Conservation (phyloP, 1,139 yeast genomes). For the Ogataea hybrid region DNA sequence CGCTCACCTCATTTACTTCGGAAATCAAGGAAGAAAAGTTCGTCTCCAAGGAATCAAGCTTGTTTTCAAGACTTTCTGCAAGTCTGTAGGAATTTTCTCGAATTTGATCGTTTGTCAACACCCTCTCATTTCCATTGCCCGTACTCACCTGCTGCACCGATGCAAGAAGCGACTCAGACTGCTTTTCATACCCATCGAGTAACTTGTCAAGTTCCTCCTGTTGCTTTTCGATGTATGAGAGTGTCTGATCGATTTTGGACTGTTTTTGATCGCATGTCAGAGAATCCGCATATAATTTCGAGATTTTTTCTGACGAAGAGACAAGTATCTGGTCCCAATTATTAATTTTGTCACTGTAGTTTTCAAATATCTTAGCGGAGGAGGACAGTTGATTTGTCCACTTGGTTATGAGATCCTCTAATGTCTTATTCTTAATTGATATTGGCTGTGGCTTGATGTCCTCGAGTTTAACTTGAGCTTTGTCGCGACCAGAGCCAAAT, state of each 20-base stretch:
- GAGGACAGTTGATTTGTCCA: slow-evolving; percentile 87
- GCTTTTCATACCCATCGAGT: slow-evolving; percentile 81
- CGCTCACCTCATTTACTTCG: slow-evolving; percentile 86
- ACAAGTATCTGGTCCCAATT: slow-evolving; percentile 86
- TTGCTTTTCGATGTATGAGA: slow-evolving; percentile 83
- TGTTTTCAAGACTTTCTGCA: slow-evolving; percentile 84
- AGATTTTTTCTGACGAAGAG: slow-evolving; percentile 81
- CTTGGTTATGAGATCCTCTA: slow-evolving; percentile 88
- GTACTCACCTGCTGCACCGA: slow-evolving; percentile 26
- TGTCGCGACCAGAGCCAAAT: slow-evolving; percentile 17
- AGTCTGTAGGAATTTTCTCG: slow-evolving; percentile 87
- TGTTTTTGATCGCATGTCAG: slow-evolving; percentile 84
- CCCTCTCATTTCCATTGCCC: slow-evolving; percentile 18
- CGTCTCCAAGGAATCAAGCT: slow-evolving; percentile 71
- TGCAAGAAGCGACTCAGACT: slow-evolving; percentile 52
- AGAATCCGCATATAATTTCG: slow-evolving; percentile 75
- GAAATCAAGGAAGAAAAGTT: slow-evolving; percentile 73
- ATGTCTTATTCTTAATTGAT: slow-evolving; percentile 82
- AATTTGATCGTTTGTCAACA: slow-evolving; percentile 60
- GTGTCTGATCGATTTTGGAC: slow-evolving; percentile 79
- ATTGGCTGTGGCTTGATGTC: slow-evolving; percentile 66
- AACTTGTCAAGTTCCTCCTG: slow-evolving; percentile 87
- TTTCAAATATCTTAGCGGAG: slow-evolving; percentile 70
- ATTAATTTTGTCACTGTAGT: slow-evolving; percentile 73
- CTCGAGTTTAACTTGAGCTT: slow-evolving; percentile 38